phyloP scores from a whole-genome alignment of 345 rosid species.

The Gossypium ekmanianum region DNA sequence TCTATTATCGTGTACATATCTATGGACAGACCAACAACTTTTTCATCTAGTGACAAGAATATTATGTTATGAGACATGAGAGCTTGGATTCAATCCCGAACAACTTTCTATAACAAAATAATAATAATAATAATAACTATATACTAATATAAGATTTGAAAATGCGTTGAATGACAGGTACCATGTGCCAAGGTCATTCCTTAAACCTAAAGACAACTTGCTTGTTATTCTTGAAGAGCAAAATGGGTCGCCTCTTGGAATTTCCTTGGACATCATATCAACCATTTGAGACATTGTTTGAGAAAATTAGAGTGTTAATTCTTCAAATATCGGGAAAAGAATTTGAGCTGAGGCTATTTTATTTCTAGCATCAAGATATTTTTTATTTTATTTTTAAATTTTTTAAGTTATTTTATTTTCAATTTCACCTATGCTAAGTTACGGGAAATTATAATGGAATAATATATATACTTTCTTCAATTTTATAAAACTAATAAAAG shows the following conservation, averaged over 20 bases:
- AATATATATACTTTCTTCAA: background rate
- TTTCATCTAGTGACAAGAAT: too few relatives aligned
- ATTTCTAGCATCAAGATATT: background rate
- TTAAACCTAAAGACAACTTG: slow-evolving; percentile 38
- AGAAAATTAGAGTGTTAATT: background rate
- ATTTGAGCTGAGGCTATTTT: background rate
- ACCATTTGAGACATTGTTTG: background rate
- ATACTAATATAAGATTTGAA: background rate
- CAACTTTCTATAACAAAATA: too few relatives aligned
- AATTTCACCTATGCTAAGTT: background rate
- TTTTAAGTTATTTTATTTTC: background rate
- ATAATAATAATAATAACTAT: too few relatives aligned
- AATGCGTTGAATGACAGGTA: slow-evolving; percentile 33
- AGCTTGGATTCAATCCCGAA: too few relatives aligned
- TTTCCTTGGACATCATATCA: slow-evolving; percentile 42
- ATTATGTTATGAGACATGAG: too few relatives aligned
- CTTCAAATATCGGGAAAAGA: background rate
- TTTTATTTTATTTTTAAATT: background rate
- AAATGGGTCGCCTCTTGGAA: slow-evolving; percentile 45
- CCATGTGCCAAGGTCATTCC: slow-evolving; percentile 49
- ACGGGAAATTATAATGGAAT: background rate
- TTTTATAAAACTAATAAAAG: background rate
- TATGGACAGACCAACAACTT: fast-evolving
- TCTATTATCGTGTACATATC: background rate
- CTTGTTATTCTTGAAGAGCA: slow-evolving; percentile 59